Conservation (phyloP, 139 green algal species). For the Chlamydomonas eustigma region DNA sequence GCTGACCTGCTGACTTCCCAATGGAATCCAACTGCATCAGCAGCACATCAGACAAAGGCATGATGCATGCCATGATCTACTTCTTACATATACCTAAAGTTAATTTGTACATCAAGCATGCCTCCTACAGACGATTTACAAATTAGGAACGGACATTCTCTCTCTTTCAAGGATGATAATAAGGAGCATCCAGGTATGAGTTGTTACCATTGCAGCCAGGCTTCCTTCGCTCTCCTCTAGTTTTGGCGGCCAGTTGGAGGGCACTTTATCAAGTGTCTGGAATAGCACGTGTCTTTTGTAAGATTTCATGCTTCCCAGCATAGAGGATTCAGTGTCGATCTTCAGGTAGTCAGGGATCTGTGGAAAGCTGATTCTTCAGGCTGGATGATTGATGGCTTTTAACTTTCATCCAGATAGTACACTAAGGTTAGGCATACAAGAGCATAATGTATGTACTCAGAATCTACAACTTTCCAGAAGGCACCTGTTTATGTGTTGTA, state of each 20-base stretch:
- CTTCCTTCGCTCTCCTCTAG: neutral
- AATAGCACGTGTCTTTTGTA: slow-evolving; percentile 11
- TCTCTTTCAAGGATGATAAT: no score
- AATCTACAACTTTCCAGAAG: slow-evolving; percentile 5
- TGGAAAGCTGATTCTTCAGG: neutral
- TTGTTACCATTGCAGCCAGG: no score
- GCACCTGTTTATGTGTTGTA: slow-evolving; percentile 1
- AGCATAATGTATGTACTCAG: no score
- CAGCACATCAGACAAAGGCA: no score
- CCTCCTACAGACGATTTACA: no score
- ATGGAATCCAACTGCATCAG: neutral
- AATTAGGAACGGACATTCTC: no score
- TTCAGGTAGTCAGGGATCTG: slow-evolving; percentile 12
- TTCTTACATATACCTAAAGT: no score
- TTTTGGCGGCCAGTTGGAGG: neutral
- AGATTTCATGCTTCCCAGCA: slow-evolving; percentile 7
- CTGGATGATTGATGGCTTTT: neutral
- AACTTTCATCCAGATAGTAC: no score
- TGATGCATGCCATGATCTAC: no score
- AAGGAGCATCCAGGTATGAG: no score
- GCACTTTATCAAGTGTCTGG: neutral
- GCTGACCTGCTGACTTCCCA: neutral
- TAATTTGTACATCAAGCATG: no score
- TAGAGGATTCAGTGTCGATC: neutral
- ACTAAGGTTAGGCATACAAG: no score